Base-by-base conservation (phyloP, 2,329 filamentous ascomycete species). In the Ramularia collo-cygni region DNA sequence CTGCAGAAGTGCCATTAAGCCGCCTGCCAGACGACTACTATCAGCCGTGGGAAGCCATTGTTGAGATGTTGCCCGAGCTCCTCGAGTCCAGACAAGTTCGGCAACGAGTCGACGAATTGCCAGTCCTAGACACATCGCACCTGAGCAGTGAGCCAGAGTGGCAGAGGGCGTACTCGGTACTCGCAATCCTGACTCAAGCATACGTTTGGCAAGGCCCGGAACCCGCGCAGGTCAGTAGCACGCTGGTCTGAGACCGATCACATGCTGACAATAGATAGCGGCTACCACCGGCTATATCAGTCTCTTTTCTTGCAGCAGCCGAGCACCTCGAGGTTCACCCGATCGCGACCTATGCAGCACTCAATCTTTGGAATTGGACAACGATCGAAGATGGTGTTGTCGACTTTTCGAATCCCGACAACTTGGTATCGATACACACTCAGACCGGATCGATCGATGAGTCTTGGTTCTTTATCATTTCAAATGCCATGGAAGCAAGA, bases 291-390 rank as follows among this genome's bases (percentile, higher is more conserved):
- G 71, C 85, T 43, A 79, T 98, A 46, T 85, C 90, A 4, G 75
- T 88, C 18, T 90, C 92, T 1, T 75, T 95, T 48, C 72, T 95
- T 21, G 68, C 81, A 48, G 74, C 93, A 31, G 88, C 85, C 48
- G 69, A 76, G 24, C 50, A 50, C 44, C 76, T 96, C 18, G 85
- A 95, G 57, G 72, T 96, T 16, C 88, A 85, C 4, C 86, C 90
- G 1, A 88, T 96, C 18, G 90, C 89, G 31, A 95, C 90, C 14
- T 98, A 95, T 60, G 87, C 92, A 4, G 86, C 83, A 4, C 71
- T 95, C 3, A 90, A 86, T 53, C 72, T 98, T 21, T 98, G 92
- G 92, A 98, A 98, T 66, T 96, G 86, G 71, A 88, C 86, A 62
- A 84, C 87, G 1, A 74, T 95, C 38, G 92, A 95, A 57, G 67